Evolutionary conservation across 805 yeast genomes (phyloP), one percentile per base, ranked within the genome.

Genomic region (Kodamaea nitidulidarum): DNA sequence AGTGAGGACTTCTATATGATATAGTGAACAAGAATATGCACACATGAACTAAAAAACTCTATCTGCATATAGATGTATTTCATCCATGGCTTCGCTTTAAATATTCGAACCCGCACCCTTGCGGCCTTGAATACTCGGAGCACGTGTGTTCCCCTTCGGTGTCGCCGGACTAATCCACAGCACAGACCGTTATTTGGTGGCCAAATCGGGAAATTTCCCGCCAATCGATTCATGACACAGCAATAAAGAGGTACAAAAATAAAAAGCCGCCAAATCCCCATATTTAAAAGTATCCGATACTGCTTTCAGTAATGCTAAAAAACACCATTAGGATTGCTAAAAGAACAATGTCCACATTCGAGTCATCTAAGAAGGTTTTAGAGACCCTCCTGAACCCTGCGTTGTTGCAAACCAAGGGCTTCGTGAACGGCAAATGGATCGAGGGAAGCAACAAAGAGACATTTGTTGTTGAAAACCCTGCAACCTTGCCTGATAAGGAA

Each of bases 381-480:
- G 41, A 39, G 7, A 39, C 42, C 3, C 45, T 76, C 40, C 67
- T 68, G 38, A 78, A 79, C 53, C 61, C 64, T 16, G 67, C 68
- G n/a, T 65, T 84, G 26, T 46, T 83, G 42, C 67, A 70, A 55
- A 73, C 80, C n/a, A 73, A 77, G 37, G 83, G 83, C 3, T 76
- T 65, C 48, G 67, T 86, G 58, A 78, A 85, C 51, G 96, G 96
- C 29, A 65, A 79, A 50, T 88, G 95, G 95, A 56, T 77, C 24
- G 50, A 62, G 18, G 60, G 75, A 4, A 43, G 58, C 10, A 58
- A 69, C 10, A 56, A 66, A 6, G 64, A 67, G 12, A 59, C 71
- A 3, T 88, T 88, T 57, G 63, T 70, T 3, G 95, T 90, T 12
- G 58, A 61, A 10, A 87, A 91, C 57, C 97, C 97, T 4, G 95